Evolutionary conservation across 441 rosid species (phyloP), one percentile per base, ranked within the genome.

Genomic region (Euphorbia schlechtendalii): DNA sequence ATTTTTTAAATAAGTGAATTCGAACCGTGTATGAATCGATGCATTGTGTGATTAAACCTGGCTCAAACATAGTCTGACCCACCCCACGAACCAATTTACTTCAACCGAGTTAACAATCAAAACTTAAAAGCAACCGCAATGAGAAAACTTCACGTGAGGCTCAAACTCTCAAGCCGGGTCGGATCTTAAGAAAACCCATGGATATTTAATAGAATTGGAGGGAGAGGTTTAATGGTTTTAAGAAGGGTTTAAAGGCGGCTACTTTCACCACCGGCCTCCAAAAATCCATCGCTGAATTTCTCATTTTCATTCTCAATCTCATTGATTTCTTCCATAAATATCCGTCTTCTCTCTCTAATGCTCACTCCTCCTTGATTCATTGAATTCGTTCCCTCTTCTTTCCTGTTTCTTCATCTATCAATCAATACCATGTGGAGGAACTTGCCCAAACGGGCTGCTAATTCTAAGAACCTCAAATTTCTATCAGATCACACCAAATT

Each of bases 171-270:
- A 46, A 15, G 18, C 22, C 52, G 69, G 69, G 51, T 56, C 61
- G 69, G 53, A 0, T n/a, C 69, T 32, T 32, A 2, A 32, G 6
- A 32, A 32, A 32, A 32, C 34, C 34, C 34, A 32, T 32, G 34
- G 34, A 32, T 32, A 32, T 32, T 3, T 6, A 32, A 32, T 32
- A 32, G 34, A 32, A 32, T 3, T 32, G 34, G 34, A 32, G 34
- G 34, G 34, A 32, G 34, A 32, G 34, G 34, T 32, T 32, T 3
- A 3, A 32, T 6, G 90, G 93, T 81, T 86, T 86, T 86, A 73
- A 57, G 88, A 64, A 79, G 91, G 97, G 96, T 88, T 91, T 90
- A 76, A 53, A 57, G 90, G 90, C 94, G 90, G 94, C 93, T 74
- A 21, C 38, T 60, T 69, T 24, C 55, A n/a, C 40, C 64, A 28